Conservation (phyloP, 2,329 filamentous ascomycete species). For the Sclerotinia trifoliorum region DNA sequence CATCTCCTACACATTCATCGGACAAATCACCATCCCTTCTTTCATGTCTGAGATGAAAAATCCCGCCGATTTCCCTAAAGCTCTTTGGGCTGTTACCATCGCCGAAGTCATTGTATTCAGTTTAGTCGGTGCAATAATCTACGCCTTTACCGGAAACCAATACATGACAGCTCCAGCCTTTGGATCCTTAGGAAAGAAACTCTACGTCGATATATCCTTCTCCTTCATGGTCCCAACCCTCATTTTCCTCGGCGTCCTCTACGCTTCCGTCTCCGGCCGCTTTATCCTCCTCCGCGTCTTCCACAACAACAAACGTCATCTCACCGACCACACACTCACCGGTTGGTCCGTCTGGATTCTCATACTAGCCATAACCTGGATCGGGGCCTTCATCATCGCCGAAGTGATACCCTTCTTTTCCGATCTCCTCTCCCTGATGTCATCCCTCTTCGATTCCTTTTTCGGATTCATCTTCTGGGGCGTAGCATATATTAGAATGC, state of each 20-base stretch:
- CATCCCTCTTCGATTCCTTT: slow-evolving; percentile 88
- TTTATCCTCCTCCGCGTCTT: slow-evolving; percentile 93
- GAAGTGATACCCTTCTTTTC: slow-evolving; percentile 94
- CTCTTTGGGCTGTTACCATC: slow-evolving; percentile 86
- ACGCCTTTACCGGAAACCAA: slow-evolving; percentile 84
- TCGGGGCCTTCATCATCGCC: slow-evolving; percentile 88
- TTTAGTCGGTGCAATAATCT: slow-evolving; percentile 76
- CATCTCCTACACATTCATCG: slow-evolving; percentile 95
- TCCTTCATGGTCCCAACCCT: slow-evolving; percentile 95
- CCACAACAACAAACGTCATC: slow-evolving; percentile 68
- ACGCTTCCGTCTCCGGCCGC: slow-evolving; percentile 83
- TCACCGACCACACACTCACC: slow-evolving; percentile 74
- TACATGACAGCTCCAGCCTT: slow-evolving; percentile 89
- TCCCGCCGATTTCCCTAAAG: slow-evolving; percentile 83
- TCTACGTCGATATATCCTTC: slow-evolving; percentile 85
- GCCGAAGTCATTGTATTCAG: slow-evolving; percentile 84
- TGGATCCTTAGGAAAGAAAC: slow-evolving; percentile 69
- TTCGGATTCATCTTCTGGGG: slow-evolving; percentile 97
- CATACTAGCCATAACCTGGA: slow-evolving; percentile 74
- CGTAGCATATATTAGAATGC: slow-evolving; percentile 75
- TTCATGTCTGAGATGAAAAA: slow-evolving; percentile 94
- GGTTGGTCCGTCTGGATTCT: slow-evolving; percentile 78
- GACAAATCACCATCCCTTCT: slow-evolving; percentile 88
- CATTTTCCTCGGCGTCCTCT: slow-evolving; percentile 87
- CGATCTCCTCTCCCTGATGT: slow-evolving; percentile 68